These are phyloP conservation scores for Naganishia sp. DNA, from an alignment of 1,284 basidiomycete genomes.

Conservation along the genomic window DNA sequence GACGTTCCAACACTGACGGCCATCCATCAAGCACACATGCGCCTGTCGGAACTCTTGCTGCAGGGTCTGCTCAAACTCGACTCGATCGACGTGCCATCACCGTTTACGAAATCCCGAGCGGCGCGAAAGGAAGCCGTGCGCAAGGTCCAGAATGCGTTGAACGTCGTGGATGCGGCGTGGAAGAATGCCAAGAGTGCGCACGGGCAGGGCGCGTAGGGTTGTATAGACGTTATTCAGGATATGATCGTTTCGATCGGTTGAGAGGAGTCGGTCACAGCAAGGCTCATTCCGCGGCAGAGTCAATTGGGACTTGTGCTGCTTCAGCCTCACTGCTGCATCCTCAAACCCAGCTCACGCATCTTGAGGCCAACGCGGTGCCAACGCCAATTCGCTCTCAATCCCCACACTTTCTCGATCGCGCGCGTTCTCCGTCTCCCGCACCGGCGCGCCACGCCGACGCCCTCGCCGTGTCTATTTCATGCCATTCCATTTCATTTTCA, in stretches of 20 bases:
- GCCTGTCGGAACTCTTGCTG: constrained; percentile 54
- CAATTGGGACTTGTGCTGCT: too few relatives aligned
- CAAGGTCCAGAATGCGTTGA: constrained; percentile 54
- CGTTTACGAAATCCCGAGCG: constrained; percentile 53
- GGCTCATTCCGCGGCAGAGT: too few relatives aligned
- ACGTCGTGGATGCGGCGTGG: constrained; percentile 54
- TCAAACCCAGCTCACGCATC: too few relatives aligned
- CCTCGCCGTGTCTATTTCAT: not conserved
- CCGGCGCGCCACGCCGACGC: too few relatives aligned
- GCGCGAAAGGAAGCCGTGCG: constrained; percentile 56
- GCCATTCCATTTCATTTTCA: constrained; percentile 25
- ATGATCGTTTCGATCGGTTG: too few relatives aligned
- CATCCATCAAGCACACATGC: constrained; percentile 52
- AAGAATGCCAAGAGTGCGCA: constrained; percentile 51
- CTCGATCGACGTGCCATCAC: constrained; percentile 53
- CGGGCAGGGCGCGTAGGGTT: constrained; percentile 32
- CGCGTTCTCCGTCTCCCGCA: too few relatives aligned
- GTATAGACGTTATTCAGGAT: too few relatives aligned
- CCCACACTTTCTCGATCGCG: too few relatives aligned
- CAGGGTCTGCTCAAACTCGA: constrained; percentile 56
- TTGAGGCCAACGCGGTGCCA: too few relatives aligned
- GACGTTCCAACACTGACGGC: constrained; percentile 43
- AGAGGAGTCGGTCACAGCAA: too few relatives aligned
- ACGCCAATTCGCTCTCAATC: too few relatives aligned
- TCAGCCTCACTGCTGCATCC: too few relatives aligned